Base-by-base conservation (phyloP, 2,329 filamentous ascomycete species). In the Fusarium transvaalense region DNA sequence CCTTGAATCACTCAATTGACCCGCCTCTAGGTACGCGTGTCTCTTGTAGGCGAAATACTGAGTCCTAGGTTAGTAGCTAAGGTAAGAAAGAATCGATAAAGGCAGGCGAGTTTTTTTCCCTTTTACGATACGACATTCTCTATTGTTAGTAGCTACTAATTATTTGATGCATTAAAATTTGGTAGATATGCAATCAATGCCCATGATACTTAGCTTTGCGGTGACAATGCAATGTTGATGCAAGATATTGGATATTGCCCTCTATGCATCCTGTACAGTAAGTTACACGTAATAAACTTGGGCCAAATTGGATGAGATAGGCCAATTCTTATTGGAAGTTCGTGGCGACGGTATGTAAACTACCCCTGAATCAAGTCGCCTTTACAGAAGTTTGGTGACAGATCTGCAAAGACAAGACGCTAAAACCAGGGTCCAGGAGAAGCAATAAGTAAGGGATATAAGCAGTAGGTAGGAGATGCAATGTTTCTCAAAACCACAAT, bases 331-430 rank as follows among this genome's bases (percentile, higher is more conserved):
- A 61, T 65, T 64, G 61, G 61, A 43, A 51, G 55, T 19, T 39
- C 43, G 51, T 23, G 32, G 35, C 35, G 25, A 31, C 21, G 23
- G 39, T 50, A 38, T 8, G 29, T 38, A 48, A 17, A 19, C 29
- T 53, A 64, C 66, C 66, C 66, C 66, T 70, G 66, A 64, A 59
- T 60, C 37, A 51, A 62, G 53, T 57, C 34, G 38, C 46, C 38
- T 52, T 52, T 37, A 55, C 32, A 61, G 35, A 31, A 46, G 17
- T 43, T 41, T 41, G 55, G 50, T 63, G 34, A 29, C 39, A 43
- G 66, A 69, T 69, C 66, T 47, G 37, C 66, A 68, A 68, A 51
- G 47, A 58, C 63, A 68, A 51, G 47, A 58, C 63, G 53, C 66
- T 69, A 69, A 70, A 69, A 70, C 39, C 58, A 68, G 66, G 66